Percentiles rank a stretch among this genome's conserved stretches.
Conservation (phyloP, 129 eudicot genomes). For the Escallonia herrerae region DNA sequence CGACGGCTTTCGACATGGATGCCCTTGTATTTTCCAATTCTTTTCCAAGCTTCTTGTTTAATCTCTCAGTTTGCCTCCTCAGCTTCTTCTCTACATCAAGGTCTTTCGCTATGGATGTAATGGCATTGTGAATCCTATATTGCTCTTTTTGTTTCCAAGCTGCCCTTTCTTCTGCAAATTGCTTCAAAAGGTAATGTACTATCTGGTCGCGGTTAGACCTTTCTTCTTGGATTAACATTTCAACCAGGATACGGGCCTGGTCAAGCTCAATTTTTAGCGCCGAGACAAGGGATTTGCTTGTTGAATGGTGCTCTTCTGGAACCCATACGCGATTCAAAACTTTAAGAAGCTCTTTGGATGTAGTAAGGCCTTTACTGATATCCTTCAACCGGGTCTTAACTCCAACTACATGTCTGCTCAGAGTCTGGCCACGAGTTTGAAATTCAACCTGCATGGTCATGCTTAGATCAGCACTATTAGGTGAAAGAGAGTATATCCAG, state of each 20-base stretch:
- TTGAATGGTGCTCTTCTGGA: conserved; percentile 37
- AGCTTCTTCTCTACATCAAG: conserved; percentile 61
- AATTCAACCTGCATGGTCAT: conserved; percentile 31
- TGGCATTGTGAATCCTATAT: conserved; percentile 47
- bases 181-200: conserved; percentile 19
- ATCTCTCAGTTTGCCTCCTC: conserved; percentile 62
- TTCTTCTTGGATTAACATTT: conserved; percentile 59
- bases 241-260: conserved; percentile 46
- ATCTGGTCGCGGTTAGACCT: conserved; percentile 20
- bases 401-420: conserved; percentile 13
- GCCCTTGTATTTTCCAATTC: conserved; percentile 57
- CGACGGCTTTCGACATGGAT: conserved; percentile 28
- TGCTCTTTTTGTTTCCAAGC: conserved; percentile 53
- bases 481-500: too few relatives aligned
- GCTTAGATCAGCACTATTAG: conserved; percentile 5
- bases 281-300: conserved; percentile 49
- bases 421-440: conserved; percentile 22
- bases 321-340: conserved; percentile 45
- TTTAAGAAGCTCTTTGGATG: conserved; percentile 71
- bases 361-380: conserved; percentile 41
- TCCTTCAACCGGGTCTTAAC: conserved; percentile 47
- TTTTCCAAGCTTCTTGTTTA: conserved; percentile 75
- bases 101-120: conserved; percentile 45
- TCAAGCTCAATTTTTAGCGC: conserved; percentile 77
- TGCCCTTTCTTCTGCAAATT: conserved; percentile 38